Base-by-base conservation (phyloP, 129 eudicot species). In the Mikania micrantha region DNA sequence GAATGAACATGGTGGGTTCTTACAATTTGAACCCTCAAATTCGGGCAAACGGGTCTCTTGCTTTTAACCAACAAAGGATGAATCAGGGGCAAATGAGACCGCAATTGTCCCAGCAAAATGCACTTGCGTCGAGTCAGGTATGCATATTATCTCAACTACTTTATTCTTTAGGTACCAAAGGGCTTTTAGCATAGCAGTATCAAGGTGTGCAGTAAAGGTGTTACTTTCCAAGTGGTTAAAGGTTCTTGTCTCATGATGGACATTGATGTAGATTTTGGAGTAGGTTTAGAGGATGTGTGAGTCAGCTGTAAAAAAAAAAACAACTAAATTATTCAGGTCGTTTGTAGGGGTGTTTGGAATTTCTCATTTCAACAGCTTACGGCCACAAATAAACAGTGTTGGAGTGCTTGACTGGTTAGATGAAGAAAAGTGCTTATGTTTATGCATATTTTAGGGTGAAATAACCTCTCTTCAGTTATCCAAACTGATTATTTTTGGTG, bases 101-200 rank as follows among this genome's bases (percentile, higher is more conserved):
- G 19, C 95, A 87, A 44, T 65, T 91, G 47, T 67, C 96, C 19
- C 98, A 90, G 61, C 97, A 88, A 88, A 85, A 67, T 78, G 73
- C 86, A 65, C 87, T 91, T 15, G 49, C 82, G n/a, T 64, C 89
- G 28, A 19, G 72, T 68, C 98, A 91, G 96, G 98, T 91, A 78
- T 67, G 22, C 71, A 36, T 39, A 39, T 60, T 45, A 48, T 75
- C 54, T 54, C 17, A 32, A 54, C 34, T 27, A 17, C 65, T 34
- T 50, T 8, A 53, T 36, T 63, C 64, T 64, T 9, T 49, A 57
- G 58, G n/a, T n/a, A n/a, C n/a, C n/a, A n/a, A n/a, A n/a, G n/a
- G n/a, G n/a, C n/a, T n/a, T n/a, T n/a, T n/a, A n/a, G n/a, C n/a
- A n/a, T n/a, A n/a, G n/a, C n/a, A n/a, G n/a, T n/a, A n/a, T n/a